phyloP scores from a whole-genome alignment of 2,329 filamentous ascomycete genomes.

The Ophiostoma triangulosporum region DNA sequence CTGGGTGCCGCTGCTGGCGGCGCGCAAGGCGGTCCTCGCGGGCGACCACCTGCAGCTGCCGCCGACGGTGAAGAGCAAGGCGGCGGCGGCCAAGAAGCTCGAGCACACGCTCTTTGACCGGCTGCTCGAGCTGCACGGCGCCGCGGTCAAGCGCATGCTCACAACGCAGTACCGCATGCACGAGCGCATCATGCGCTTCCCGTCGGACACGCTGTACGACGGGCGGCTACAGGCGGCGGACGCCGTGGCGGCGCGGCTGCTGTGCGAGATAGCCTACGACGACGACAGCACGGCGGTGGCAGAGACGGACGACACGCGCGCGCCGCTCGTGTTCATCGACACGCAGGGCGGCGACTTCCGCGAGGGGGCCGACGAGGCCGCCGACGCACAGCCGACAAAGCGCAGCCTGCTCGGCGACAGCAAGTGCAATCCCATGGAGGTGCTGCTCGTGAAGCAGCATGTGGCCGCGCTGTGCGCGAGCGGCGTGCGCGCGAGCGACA shows the following conservation, averaged over 20 bases:
- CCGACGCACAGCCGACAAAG: conserved; percentile 16
- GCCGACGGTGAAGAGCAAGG: conserved; percentile 63
- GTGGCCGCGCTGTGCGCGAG: conserved; percentile 60
- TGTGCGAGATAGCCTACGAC: conserved; percentile 61
- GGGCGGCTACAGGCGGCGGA: conserved; percentile 69
- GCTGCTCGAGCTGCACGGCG: conserved; percentile 67
- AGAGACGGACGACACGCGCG: conserved; percentile 72
- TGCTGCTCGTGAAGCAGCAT: conserved; percentile 64
- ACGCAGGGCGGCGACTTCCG: conserved; percentile 90
- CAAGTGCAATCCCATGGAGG: conserved; percentile 89
- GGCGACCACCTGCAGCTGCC: conserved; percentile 91
- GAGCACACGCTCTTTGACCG: conserved; percentile 92
- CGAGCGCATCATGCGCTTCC: conserved; percentile 87
- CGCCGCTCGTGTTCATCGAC: conserved; percentile 87
- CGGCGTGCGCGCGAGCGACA: conserved; percentile 68
- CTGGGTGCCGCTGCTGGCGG: conserved; percentile 78
- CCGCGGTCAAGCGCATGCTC: conserved; percentile 80
- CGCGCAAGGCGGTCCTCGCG: conserved; percentile 75
- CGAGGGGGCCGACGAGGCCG: conserved; percentile 61
- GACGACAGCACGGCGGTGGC: conserved; percentile 32
- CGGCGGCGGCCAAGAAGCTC: conserved; percentile 26
- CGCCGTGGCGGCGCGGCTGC: conserved; percentile 57
- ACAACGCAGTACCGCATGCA: conserved; percentile 99
- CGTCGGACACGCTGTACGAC: conserved; percentile 79
- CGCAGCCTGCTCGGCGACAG: conserved; percentile 39